Percentiles rank a stretch among this genome's conserved stretches.
Evolutionary conservation across 345 rosid species (phyloP).

Genomic region (Hibiscus syriacus): DNA sequence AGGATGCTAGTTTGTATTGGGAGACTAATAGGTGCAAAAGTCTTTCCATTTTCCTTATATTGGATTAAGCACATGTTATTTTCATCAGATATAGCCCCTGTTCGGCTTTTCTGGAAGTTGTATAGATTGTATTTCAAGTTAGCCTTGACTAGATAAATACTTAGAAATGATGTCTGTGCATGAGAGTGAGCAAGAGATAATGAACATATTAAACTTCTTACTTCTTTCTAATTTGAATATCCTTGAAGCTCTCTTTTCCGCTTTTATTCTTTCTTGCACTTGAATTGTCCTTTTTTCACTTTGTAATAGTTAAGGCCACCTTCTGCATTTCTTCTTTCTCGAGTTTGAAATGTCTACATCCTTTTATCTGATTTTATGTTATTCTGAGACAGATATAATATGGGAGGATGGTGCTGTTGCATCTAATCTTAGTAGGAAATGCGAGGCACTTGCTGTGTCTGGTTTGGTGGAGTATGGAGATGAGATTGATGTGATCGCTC

Average conservation of each 20-base stretch:
- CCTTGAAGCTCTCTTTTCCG: background rate
- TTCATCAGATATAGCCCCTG: background rate
- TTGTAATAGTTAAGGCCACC: background rate
- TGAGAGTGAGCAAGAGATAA: background rate
- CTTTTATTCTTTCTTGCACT: background rate
- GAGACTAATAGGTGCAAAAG: background rate
- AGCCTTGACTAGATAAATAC: background rate
- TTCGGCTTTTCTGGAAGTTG: background rate
- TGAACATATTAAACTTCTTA: background rate
- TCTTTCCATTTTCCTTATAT: background rate
- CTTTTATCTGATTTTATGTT: constrained; percentile 13
- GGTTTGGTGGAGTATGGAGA: constrained; percentile 94
- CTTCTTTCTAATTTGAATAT: background rate
- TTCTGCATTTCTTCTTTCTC: background rate
- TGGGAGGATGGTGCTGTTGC: constrained; percentile 58
- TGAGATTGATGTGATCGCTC: constrained; percentile 89
- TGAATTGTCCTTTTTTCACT: background rate
- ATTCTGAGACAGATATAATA: constrained; percentile 44
- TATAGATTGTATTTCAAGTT: background rate
- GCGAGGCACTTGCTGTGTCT: constrained; percentile 91
- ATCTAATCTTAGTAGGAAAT: constrained; percentile 61
- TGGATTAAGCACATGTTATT: background rate
- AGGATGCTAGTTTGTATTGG: background rate
- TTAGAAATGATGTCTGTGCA: background rate
- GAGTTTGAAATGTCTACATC: background rate